Base-by-base conservation (phyloP, 2,329 filamentous ascomycete genomes). In the Pyrenophora tritici-repentis region DNA sequence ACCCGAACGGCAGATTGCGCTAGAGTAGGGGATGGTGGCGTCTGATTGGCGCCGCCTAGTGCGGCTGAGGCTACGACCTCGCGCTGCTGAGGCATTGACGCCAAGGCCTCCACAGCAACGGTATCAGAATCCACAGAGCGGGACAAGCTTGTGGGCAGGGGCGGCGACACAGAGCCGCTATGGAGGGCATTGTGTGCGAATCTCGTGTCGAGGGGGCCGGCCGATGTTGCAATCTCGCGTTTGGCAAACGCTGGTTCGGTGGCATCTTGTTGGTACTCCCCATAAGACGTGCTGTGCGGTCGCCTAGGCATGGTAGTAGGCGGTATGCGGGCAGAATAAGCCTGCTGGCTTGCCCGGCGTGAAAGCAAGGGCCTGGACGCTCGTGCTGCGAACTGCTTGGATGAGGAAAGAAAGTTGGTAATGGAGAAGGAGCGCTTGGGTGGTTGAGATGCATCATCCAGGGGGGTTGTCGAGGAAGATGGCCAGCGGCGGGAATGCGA, bases 401-500 rank as follows among this genome's bases (percentile, higher is more conserved):
- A 72, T 44, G 66, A 67, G 43, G 69, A 72, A 48, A 75, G 70
- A 38, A 76, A 68, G 56, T 81, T 77, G 45, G 73, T 71, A 49
- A 81, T 74, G 20, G 80, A 81, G 71, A 82, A 81, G 50, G 80
- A 81, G 44, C 78, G 76, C 49, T 75, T 71, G 16, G 75, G 68
- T 53, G 75, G 68, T 53, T 66, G 67, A 47, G 66, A 56, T 44
- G 65, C 60, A 53, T 70, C 61, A 43, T 65, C 60, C 39, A 59
- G 39, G 41, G 50, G 37, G 24, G 62, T 55, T 40, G 44, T 50
- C n/a, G 66, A 63, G 26, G 9, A 29, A 29, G 26, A 29, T n/a
- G 55, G 45, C 22, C 53, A 59, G 39, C 40, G 38, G 42, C 56
- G 58, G 16, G 50, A 34, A 17, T 55, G 45, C 53, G 47, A 42